Evolutionary conservation across 305 asterid species (phyloP).

Genomic region (Andrographis paniculata): DNA sequence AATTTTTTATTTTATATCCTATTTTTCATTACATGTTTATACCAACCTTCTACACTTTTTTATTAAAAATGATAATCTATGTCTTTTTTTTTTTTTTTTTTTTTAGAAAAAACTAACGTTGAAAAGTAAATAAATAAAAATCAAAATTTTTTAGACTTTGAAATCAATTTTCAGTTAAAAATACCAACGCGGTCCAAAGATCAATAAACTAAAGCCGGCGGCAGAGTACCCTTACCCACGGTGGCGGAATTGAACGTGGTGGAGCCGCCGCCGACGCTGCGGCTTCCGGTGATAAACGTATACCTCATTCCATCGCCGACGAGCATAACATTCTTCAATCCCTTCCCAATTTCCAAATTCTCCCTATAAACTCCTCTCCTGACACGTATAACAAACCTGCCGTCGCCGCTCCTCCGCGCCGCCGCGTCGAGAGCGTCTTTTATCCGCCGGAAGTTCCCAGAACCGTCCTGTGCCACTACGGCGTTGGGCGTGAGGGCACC

Average conservation of each 20-base stretch:
- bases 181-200: too few relatives aligned
- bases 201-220: too few relatives aligned
- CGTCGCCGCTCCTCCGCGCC: slow-evolving; percentile 40
- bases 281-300: slow-evolving; percentile 70
- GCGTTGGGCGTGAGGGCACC: slow-evolving; percentile 27
- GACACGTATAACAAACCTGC: slow-evolving; percentile 54
- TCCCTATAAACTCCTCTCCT: slow-evolving; percentile 60
- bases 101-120: too few relatives aligned
- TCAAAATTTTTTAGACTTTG: too few relatives aligned
- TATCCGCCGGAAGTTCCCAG: slow-evolving; percentile 48
- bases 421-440: slow-evolving; percentile 65
- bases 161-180: too few relatives aligned
- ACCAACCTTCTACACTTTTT: too few relatives aligned
- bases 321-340: slow-evolving; percentile 59
- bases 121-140: too few relatives aligned
- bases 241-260: slow-evolving; percentile 84
- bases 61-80: too few relatives aligned
- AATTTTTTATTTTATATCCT: too few relatives aligned
- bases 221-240: slow-evolving; percentile 39
- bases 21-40: too few relatives aligned
- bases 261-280: slow-evolving; percentile 87
- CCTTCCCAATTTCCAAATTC: slow-evolving; percentile 48
- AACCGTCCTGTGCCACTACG: slow-evolving; percentile 82
- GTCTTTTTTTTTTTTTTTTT: too few relatives aligned
- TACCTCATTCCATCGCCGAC: slow-evolving; percentile 63